phyloP scores from a whole-genome alignment of 139 green algal species.

The Edaphochlamys debaryana region DNA sequence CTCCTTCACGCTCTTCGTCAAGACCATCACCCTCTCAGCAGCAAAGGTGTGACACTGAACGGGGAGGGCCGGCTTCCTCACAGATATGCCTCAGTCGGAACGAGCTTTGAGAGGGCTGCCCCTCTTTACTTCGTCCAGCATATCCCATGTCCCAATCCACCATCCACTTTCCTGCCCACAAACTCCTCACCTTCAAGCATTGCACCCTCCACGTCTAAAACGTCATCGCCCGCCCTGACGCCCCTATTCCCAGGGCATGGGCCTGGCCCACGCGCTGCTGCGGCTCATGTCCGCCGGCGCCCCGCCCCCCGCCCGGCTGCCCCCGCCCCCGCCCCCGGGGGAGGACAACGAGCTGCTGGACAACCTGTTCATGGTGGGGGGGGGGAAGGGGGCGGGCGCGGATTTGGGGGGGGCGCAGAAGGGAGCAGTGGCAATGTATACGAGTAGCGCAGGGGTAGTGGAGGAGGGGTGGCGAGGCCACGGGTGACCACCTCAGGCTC shows the following conservation, averaged over 20 bases:
- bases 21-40: not conserved
- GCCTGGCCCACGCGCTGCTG: not conserved
- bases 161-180: too few relatives aligned
- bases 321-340: not conserved
- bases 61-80: not conserved
- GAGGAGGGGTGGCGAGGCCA: not conserved
- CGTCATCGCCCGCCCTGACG: too few relatives aligned
- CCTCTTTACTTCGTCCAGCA: too few relatives aligned
- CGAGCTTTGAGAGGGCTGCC: too few relatives aligned
- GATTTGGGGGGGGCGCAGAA: too few relatives aligned
- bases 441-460: not conserved
- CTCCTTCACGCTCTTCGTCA: not conserved
- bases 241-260: not conserved
- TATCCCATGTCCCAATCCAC: too few relatives aligned
- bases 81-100: not conserved
- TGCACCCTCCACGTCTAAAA: too few relatives aligned
- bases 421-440: not conserved
- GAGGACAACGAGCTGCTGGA: conserved; percentile 23
- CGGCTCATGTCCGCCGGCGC: not conserved
- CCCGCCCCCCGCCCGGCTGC: not conserved
- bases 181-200: too few relatives aligned
- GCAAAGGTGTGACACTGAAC: not conserved
- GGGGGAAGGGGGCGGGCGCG: too few relatives aligned
- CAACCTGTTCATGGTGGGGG: not conserved
- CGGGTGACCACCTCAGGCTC: not conserved